Percentiles rank a stretch among this genome's conserved stretches.
Conservation (phyloP, 75 land plant genomes). For the Picea glauca region DNA sequence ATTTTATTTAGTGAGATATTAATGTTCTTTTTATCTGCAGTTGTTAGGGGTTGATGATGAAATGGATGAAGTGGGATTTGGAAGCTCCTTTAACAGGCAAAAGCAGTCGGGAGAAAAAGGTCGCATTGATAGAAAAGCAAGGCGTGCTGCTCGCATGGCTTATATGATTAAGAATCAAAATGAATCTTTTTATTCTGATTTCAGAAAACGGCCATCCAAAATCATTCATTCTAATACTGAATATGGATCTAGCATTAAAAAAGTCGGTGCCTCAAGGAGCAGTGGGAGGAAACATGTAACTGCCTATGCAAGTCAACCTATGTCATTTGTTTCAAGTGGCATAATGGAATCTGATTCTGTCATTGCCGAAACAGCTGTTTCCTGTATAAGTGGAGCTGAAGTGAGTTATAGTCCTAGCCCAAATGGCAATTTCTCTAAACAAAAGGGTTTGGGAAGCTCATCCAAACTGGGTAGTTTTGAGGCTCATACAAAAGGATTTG, state of each 20-base stretch:
- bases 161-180: conserved; percentile 15
- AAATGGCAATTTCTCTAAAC: not conserved
- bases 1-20: too few species aligned
- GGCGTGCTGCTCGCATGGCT: conserved; percentile 31
- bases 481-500: conserved; percentile 91
- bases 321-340: conserved; percentile 86
- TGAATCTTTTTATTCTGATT: not conserved
- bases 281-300: conserved; percentile 8
- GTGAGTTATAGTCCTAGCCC: not conserved
- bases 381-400: not conserved
- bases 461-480: conserved; percentile 61
- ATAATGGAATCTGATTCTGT: conserved; percentile 42
- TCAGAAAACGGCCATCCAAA: not conserved
- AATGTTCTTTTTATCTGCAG: conserved; percentile 12
- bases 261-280: conserved; percentile 18
- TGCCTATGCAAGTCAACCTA: conserved; percentile 59
- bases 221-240: not conserved
- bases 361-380: conserved; percentile 5
- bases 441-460: not conserved
- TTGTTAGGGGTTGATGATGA: conserved; percentile 21
- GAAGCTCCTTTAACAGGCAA: not conserved
- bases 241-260: not conserved
- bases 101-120: conserved; percentile 20
- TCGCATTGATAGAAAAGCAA: conserved; percentile 31
- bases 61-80: conserved; percentile 2